phyloP scores from a whole-genome alignment of 2,329 filamentous ascomycete species.

The Penicillium paneum region DNA sequence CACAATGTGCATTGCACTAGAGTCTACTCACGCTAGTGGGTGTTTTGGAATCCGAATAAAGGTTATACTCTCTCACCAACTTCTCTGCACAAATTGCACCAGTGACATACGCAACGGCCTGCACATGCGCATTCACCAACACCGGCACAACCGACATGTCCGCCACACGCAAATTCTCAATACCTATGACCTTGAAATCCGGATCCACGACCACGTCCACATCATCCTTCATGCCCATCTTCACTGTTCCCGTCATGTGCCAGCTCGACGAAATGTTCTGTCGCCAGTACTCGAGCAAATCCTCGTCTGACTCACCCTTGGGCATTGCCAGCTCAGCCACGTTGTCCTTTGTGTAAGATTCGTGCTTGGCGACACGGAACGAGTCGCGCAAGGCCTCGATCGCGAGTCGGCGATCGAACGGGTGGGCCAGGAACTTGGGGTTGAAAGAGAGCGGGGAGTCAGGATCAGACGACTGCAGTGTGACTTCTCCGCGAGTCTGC shows the following conservation, averaged over 20 bases:
- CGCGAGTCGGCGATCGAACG: slow-evolving; percentile 54
- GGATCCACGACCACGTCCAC: slow-evolving; percentile 49
- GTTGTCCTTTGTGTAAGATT: slow-evolving; percentile 47
- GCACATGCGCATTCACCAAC: slow-evolving; percentile 49
- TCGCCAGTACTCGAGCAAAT: slow-evolving; percentile 51
- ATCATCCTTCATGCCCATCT: slow-evolving; percentile 53
- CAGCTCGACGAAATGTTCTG: slow-evolving; percentile 49
- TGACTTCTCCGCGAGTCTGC: slow-evolving; percentile 53
- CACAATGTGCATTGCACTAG: too few relatives aligned
- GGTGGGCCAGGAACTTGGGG: slow-evolving; percentile 52
- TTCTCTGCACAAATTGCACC: slow-evolving; percentile 54
- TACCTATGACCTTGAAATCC: slow-evolving; percentile 38
- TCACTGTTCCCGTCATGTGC: slow-evolving; percentile 57
- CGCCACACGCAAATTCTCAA: slow-evolving; percentile 40
- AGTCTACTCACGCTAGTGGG: neutral
- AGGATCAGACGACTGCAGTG: slow-evolving; percentile 53
- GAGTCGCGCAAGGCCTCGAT: slow-evolving; percentile 50
- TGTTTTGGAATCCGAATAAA: slow-evolving; percentile 22
- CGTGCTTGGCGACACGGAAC: slow-evolving; percentile 43
- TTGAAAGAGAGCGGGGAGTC: slow-evolving; percentile 52
- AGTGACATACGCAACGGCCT: slow-evolving; percentile 54
- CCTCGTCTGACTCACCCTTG: slow-evolving; percentile 52
- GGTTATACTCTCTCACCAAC: slow-evolving; percentile 45
- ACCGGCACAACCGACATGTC: slow-evolving; percentile 46
- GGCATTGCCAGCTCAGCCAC: slow-evolving; percentile 46